A percentile compares a stretch with the other conserved stretches of the same genome.
Conservation (phyloP, 2,329 filamentous ascomycete species). For the Hymenoscyphus scutula region DNA sequence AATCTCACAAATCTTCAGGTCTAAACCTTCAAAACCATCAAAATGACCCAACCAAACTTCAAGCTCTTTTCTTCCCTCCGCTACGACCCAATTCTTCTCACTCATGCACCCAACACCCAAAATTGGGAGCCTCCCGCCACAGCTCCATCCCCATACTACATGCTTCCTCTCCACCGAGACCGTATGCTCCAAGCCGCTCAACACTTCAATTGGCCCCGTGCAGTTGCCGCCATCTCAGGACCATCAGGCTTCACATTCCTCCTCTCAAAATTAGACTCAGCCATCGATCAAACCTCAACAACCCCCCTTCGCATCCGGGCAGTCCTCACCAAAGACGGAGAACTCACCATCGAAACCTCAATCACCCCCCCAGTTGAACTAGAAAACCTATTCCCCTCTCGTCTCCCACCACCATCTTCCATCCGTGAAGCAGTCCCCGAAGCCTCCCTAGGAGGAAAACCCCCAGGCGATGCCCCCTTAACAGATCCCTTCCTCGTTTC, state of each 20-base stretch:
- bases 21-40: not conserved
- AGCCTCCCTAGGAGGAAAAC: slow-evolving; percentile 25
- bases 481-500: slow-evolving; percentile 45
- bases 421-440: slow-evolving; percentile 16
- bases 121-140: slow-evolving; percentile 45
- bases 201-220: slow-evolving; percentile 54
- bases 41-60: slow-evolving; percentile 43
- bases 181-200: slow-evolving; percentile 66
- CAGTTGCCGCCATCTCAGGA: slow-evolving; percentile 46
- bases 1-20: slow-evolving; percentile 5
- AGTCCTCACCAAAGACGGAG: slow-evolving; percentile 50
- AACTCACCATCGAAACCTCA: slow-evolving; percentile 44
- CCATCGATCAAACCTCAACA: slow-evolving; percentile 31
- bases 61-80: slow-evolving; percentile 69
- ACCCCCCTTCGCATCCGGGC: slow-evolving; percentile 53
- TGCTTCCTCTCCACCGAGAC: slow-evolving; percentile 75
- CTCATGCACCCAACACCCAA: slow-evolving; percentile 30
- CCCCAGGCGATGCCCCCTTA: slow-evolving; percentile 29
- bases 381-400: slow-evolving; percentile 55
- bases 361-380: slow-evolving; percentile 42
- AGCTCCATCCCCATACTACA: slow-evolving; percentile 65
- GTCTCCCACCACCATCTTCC: slow-evolving; percentile 48
- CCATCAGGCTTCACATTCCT: slow-evolving; percentile 46
- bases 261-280: slow-evolving; percentile 38
- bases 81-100: slow-evolving; percentile 59